These are phyloP conservation scores for Euphorbia tirucalli DNA, from an alignment of 345 rosid genomes.

Conservation along the genomic window DNA sequence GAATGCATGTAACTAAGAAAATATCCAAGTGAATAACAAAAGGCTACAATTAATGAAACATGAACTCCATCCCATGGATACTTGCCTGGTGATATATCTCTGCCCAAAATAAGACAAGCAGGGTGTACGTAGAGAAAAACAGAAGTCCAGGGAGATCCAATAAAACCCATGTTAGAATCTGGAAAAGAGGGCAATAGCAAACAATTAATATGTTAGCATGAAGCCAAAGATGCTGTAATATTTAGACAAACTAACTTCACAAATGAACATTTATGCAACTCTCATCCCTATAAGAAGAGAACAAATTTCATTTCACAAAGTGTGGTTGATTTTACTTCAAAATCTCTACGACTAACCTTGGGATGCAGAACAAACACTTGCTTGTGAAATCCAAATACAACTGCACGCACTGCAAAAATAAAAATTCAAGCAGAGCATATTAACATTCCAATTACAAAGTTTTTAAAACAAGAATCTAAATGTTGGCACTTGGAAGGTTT, in stretches of 20 bases:
- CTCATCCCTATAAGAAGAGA: not conserved
- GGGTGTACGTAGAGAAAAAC: conserved; percentile 88
- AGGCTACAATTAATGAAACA: not conserved
- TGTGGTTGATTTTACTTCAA: not conserved
- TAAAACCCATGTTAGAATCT: conserved; percentile 65
- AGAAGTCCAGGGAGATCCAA: conserved; percentile 89
- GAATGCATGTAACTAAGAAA: not conserved
- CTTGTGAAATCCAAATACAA: conserved; percentile 90
- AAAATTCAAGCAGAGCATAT: not conserved
- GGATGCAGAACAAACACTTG: conserved; percentile 77
- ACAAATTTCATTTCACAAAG: not conserved
- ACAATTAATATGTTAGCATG: conserved; percentile 8
- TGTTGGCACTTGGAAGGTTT: not conserved
- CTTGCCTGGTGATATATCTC: conserved; percentile 99
- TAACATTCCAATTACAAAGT: not conserved
- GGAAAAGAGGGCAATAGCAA: conserved; percentile 25
- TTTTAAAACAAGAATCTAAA: not conserved
- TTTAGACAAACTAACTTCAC: not conserved
- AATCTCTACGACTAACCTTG: conserved; percentile 55
- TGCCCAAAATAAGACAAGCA: conserved; percentile 97
- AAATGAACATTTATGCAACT: not conserved
- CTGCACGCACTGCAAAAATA: conserved; percentile 68
- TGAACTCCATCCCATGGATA: not conserved
- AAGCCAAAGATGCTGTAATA: not conserved
- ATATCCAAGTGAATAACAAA: not conserved